These are phyloP conservation scores for Colletotrichum destructivum DNA, from an alignment of 2,329 filamentous ascomycete species.

Conservation along the genomic window DNA sequence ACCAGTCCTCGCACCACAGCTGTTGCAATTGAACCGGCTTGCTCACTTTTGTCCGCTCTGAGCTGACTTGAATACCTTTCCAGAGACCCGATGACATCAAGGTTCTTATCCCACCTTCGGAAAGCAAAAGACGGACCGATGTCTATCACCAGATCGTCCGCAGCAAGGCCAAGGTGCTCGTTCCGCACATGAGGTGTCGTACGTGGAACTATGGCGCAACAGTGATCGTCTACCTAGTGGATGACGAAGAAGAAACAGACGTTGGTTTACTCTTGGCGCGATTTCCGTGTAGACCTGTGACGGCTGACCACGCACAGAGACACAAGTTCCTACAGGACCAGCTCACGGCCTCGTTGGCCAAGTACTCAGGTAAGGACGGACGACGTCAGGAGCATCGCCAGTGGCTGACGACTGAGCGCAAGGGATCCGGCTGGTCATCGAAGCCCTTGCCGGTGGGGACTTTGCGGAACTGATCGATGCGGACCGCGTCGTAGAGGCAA, in stretches of 20 bases:
- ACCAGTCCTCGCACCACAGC: no score
- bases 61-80: neutral
- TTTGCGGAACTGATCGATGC: constrained; percentile 29
- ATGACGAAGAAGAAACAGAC: constrained; percentile 3
- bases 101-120: constrained; percentile 7
- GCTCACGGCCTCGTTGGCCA: neutral
- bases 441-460: constrained; percentile 15
- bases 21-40: neutral
- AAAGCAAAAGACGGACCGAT: constrained; percentile 14
- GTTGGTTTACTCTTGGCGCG: neutral
- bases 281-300: no score
- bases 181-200: constrained; percentile 26
- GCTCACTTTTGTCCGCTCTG: neutral
- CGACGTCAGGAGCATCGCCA: no score
- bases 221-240: neutral
- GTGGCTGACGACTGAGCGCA: neutral
- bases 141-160: constrained; percentile 24
- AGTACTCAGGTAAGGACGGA: constrained; percentile 2
- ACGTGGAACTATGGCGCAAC: constrained; percentile 2
- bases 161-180: neutral
- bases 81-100: constrained; percentile 12
- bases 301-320: neutral
- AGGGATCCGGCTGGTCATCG: constrained; percentile 49
- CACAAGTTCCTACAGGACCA: neutral
- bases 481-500: neutral